Conservation (phyloP, 2,329 filamentous ascomycete species). For the Moelleriella libera region DNA sequence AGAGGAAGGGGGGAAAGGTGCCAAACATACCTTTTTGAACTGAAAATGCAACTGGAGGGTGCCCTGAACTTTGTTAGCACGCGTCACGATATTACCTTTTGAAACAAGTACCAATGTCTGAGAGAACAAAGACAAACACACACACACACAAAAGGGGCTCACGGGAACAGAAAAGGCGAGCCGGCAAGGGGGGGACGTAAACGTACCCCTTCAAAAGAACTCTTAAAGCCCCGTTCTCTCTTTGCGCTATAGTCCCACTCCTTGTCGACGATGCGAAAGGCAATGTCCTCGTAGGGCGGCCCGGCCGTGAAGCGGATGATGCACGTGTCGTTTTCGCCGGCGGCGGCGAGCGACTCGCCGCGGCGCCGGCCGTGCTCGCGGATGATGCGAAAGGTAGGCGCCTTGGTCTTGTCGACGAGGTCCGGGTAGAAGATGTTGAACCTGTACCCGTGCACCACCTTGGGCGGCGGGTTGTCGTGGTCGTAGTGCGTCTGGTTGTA, state of each 20-base stretch:
- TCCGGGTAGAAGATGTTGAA: slow-evolving; percentile 99
- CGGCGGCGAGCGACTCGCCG: slow-evolving; percentile 83
- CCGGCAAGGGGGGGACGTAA: slow-evolving; percentile 4
- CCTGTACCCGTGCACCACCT: slow-evolving; percentile 97
- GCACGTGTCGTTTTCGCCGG: slow-evolving; percentile 93
- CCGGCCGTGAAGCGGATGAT: slow-evolving; percentile 92
- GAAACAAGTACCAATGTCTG: slow-evolving; percentile 1
- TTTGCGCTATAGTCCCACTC: slow-evolving; percentile 99
- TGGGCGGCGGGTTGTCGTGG: slow-evolving; percentile 92
- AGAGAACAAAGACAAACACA: too few species aligned
- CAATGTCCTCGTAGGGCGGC: slow-evolving; percentile 90
- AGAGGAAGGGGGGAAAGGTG: background rate
- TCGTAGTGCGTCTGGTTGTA: slow-evolving; percentile 99
- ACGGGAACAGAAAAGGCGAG: slow-evolving; percentile 3
- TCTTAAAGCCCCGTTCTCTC: slow-evolving; percentile 84
- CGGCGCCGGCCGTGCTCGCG: slow-evolving; percentile 79
- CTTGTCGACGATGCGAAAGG: slow-evolving; percentile 92
- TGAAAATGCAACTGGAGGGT: slow-evolving; percentile 96
- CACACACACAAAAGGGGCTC: too few species aligned
- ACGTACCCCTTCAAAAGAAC: slow-evolving; percentile 94
- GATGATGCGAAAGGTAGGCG: slow-evolving; percentile 91
- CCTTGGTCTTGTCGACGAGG: slow-evolving; percentile 85
- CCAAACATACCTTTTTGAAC: slow-evolving; percentile 85
- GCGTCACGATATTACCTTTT: background rate
- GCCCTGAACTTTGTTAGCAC: too few species aligned